Conservation (phyloP, 352 stramenopile species). For the Pythium phragmiticola region DNA sequence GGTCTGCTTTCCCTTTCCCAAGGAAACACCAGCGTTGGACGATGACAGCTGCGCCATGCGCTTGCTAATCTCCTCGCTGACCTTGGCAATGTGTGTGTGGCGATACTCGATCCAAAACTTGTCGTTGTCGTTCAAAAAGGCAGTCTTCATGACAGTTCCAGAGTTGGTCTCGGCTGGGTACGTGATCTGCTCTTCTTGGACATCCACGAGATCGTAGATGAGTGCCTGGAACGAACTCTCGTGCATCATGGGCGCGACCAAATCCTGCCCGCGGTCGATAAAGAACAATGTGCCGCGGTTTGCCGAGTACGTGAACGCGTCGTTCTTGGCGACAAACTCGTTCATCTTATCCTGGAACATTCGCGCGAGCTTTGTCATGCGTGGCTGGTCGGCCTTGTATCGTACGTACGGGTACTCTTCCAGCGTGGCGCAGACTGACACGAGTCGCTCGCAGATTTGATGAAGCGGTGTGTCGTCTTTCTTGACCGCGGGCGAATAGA, state of each 20-base stretch:
- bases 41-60: constrained; percentile 69
- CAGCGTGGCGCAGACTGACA: constrained; percentile 95
- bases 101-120: constrained; percentile 95
- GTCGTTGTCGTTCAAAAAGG: constrained; percentile 97
- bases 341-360: constrained; percentile 96
- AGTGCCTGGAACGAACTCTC: constrained; percentile 98
- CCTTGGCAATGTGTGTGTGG: constrained; percentile 94
- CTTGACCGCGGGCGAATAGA: constrained; percentile 70
- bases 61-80: constrained; percentile 79
- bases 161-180: constrained; percentile 88
- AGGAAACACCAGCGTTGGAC: constrained; percentile 78
- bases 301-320: constrained; percentile 87
- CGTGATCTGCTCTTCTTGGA: constrained; percentile 94
- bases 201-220: constrained; percentile 94
- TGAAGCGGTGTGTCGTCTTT: constrained; percentile 50
- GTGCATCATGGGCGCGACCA: constrained; percentile 95
- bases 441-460: constrained; percentile 89
- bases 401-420: constrained; percentile 97
- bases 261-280: constrained; percentile 93
- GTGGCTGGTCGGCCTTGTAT: constrained; percentile 78
- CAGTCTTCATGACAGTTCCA: constrained; percentile 81
- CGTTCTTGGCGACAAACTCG: constrained; percentile 91
- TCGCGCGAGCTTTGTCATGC: constrained; percentile 88
- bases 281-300: constrained; percentile 93
- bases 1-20: constrained; percentile 80